These are phyloP conservation scores for Melanomma pulvis-pyrius DNA, from an alignment of 495 filamentous ascomycete genomes.

Conservation along the genomic window DNA sequence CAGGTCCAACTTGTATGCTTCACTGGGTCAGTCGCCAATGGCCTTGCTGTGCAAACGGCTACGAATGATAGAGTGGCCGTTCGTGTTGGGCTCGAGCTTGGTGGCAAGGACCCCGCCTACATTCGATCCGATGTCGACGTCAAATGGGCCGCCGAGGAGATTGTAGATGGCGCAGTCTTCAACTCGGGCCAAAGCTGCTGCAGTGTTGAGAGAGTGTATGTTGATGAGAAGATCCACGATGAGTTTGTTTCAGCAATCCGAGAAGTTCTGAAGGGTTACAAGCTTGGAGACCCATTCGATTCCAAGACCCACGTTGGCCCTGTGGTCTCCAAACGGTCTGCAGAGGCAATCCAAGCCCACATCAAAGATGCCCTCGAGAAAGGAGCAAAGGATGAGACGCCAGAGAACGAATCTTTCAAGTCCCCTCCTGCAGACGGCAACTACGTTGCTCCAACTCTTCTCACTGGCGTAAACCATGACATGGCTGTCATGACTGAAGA, in stretches of 20 bases:
- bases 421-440: conserved; percentile 73
- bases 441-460: conserved; percentile 79
- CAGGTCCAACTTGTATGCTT: conserved; percentile 80
- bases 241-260: conserved; percentile 76
- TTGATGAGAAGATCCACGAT: conserved; percentile 80
- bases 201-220: conserved; percentile 88
- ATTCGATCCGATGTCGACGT: conserved; percentile 83
- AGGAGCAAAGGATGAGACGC: conserved; percentile 82
- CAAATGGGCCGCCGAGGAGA: conserved; percentile 86
- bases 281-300: conserved; percentile 82
- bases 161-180: conserved; percentile 92
- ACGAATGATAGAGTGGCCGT: conserved; percentile 74
- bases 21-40: conserved; percentile 89
- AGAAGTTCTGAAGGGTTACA: conserved; percentile 83
- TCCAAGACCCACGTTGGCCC: conserved; percentile 81
- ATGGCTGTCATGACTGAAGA: conserved; percentile 95
- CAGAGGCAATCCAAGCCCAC: conserved; percentile 74
- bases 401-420: conserved; percentile 73
- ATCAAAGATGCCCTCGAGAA: conserved; percentile 82
- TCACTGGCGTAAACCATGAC: conserved; percentile 77
- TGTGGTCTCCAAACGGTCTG: conserved; percentile 77
- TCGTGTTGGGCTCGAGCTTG: conserved; percentile 83
- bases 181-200: conserved; percentile 98
- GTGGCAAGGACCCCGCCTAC: conserved; percentile 92
- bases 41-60: conserved; percentile 79